These are phyloP conservation scores for Yamadazyma spencermartinsiae DNA, from an alignment of 1,139 yeast species.

Conservation along the genomic window DNA sequence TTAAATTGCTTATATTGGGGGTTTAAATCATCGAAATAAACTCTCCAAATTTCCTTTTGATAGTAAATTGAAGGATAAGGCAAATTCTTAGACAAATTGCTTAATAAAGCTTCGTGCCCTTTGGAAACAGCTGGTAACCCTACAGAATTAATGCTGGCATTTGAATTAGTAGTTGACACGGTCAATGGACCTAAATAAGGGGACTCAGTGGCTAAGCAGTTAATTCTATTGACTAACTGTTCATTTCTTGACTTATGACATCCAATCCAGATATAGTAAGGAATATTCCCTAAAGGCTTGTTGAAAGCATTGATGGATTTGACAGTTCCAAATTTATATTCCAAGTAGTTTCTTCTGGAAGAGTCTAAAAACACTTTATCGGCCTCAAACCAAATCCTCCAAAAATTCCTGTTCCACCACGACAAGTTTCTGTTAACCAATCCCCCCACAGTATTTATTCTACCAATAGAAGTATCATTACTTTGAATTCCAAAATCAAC, in stretches of 20 bases:
- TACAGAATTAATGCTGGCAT: slow-evolving; percentile 14
- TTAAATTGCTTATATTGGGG: slow-evolving; percentile 70
- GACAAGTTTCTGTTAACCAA: slow-evolving; percentile 68
- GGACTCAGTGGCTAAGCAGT: slow-evolving; percentile 75
- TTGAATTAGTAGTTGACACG: slow-evolving; percentile 10
- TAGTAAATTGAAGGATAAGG: slow-evolving; percentile 81
- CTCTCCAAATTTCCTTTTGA: slow-evolving; percentile 76
- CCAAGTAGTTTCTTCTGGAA: slow-evolving; percentile 78
- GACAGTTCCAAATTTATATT: slow-evolving; percentile 76
- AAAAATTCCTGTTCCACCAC: slow-evolving; percentile 75
- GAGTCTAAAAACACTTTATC: slow-evolving; percentile 80
- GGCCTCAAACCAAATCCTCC: slow-evolving; percentile 88
- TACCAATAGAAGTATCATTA: slow-evolving; percentile 62
- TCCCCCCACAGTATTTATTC: slow-evolving; percentile 75
- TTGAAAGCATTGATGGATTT: slow-evolving; percentile 71
- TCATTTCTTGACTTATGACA: slow-evolving; percentile 67
- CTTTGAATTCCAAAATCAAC: slow-evolving; percentile 83
- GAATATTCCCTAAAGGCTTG: slow-evolving; percentile 65
- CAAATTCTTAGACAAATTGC: slow-evolving; percentile 59
- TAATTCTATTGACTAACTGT: slow-evolving; percentile 61
- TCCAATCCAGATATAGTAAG: slow-evolving; percentile 82
- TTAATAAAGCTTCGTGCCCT: slow-evolving; percentile 75
- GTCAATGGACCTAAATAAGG: slow-evolving; percentile 68
- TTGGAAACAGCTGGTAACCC: slow-evolving; percentile 45
- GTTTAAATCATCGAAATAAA: slow-evolving; percentile 71